Evolutionary conservation across 2,329 filamentous ascomycete genomes (phyloP).

Genomic region (Epichloe coenophiala): DNA sequence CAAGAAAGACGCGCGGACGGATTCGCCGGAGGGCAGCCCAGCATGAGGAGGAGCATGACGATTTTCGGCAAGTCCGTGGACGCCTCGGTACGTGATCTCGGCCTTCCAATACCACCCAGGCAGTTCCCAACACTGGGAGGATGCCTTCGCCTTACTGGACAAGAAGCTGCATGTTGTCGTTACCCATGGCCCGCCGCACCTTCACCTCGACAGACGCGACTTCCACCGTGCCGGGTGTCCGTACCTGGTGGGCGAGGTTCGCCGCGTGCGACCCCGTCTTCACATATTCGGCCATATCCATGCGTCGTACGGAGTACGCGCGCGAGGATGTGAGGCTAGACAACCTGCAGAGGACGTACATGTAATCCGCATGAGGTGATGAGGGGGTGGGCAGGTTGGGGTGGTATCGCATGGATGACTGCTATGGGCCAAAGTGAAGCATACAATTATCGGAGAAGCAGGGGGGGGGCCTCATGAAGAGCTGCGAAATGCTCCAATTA

Average conservation of each 20-base stretch:
- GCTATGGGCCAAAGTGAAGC: not conserved
- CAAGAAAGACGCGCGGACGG: not conserved
- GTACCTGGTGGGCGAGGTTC: constrained; percentile 9
- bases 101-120: constrained; percentile 12
- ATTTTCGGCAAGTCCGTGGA: constrained; percentile 14
- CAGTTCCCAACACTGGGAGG: constrained; percentile 6
- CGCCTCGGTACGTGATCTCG: constrained; percentile 10
- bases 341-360: constrained; percentile 3
- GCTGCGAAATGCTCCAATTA: constrained; percentile 2
- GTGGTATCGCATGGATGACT: constrained; percentile 8
- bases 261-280: constrained; percentile 9
- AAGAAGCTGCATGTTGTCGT: constrained; percentile 10
- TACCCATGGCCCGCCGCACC: constrained; percentile 13
- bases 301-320: constrained; percentile 6
- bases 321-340: constrained; percentile 11
- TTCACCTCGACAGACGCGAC: constrained; percentile 13
- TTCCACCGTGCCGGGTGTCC: constrained; percentile 13
- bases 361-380: constrained; percentile 7
- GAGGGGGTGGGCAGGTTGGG: constrained; percentile 11
- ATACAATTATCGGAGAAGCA: not conserved
- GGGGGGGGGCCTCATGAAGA: not conserved
- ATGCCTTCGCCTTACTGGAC: constrained; percentile 1
- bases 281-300: constrained; percentile 15
- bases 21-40: not conserved
- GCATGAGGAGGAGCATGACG: constrained; percentile 3